Percentiles rank a stretch among this genome's conserved stretches.
Evolutionary conservation across 148 eudicot genomes (phyloP).

Genomic region (Chenopodium formosanum): DNA sequence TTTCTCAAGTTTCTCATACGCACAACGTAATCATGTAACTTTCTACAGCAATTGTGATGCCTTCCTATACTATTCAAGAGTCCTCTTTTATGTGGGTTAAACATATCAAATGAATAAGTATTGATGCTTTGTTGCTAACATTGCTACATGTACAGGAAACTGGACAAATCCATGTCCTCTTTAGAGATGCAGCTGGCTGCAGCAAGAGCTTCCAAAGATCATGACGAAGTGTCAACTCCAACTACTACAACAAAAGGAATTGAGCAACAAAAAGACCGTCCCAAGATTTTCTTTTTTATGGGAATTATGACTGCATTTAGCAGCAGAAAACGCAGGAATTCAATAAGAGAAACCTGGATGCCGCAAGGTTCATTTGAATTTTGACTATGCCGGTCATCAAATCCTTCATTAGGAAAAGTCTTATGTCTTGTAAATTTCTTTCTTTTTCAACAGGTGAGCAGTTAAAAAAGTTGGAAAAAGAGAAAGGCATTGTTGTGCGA

Average conservation of each 20-base stretch:
- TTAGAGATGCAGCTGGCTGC: conserved; percentile 66
- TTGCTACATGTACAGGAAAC: conserved; percentile 32
- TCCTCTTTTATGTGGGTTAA: not conserved
- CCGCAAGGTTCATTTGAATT: conserved; percentile 50
- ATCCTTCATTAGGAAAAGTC: not conserved
- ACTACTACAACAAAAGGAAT: conserved; percentile 11
- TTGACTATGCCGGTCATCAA: not conserved
- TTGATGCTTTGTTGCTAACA: conserved; percentile 2
- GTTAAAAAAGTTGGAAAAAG: conserved; percentile 57
- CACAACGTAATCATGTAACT: conserved; percentile 55
- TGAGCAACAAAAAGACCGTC: conserved; percentile 23
- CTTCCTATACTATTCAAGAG: not conserved
- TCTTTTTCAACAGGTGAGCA: conserved; percentile 40
- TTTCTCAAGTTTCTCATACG: conserved; percentile 53
- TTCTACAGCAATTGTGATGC: conserved; percentile 12
- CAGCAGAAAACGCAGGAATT: conserved; percentile 76
- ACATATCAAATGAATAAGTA: not conserved
- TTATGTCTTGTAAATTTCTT: not conserved
- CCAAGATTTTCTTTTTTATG: conserved; percentile 66
- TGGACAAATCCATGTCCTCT: conserved; percentile 60
- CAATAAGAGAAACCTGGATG: conserved; percentile 77
- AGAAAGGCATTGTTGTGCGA: conserved; percentile 66
- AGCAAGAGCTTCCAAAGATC: conserved; percentile 42
- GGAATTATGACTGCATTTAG: conserved; percentile 72
- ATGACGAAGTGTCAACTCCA: conserved; percentile 29